Base-by-base conservation (phyloP, 768 basidiomycete genomes). In the Leccinum imitatum region DNA sequence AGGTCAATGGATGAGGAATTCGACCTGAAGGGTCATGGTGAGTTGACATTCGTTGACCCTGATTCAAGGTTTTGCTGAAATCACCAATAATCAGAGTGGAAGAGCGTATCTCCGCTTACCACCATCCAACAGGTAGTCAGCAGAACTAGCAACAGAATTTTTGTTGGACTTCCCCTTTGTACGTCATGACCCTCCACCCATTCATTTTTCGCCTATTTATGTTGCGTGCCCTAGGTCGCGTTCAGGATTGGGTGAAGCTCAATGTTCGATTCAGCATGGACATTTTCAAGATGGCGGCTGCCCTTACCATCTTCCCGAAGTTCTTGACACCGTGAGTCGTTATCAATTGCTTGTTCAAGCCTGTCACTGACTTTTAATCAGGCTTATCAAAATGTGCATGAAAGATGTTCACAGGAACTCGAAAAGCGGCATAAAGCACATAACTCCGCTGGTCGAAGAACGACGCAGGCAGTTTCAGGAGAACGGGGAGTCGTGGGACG, bases 1-100 rank as follows among this genome's bases (percentile, higher is more conserved):
- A 56, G 65, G 0, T 73, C 83, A 0, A 78, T 82, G 56, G 65
- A 69, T 1, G 79, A 79, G 5, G 60, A 71, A 41, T 68, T 85
- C 10, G 37, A 60, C 17, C 58, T 65, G 19, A 53, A 30, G 15
- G 66, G 55, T 9, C 23, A 69, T 23, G 70, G 69, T 71, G 25
- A 59, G 51, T 15, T 17, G 7, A 31, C 5, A 3, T 23, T 50
- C 14, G 27, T 17, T n/a, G 30, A 11, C 33, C 33, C 33, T 35
- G 57, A 11, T 0, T 4, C 14, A 11, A 9, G 15, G 6, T 31
- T 51, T 13, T 39, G 15, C 46, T 17, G 2, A 9, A 21, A 48
- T 47, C 19, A 3, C 33, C 2, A 0, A 51, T 3, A 3, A 23
- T 25, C 9, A 65, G 64, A 66, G 9, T 66, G 65, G 65, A 66